Evolutionary conservation across 1,284 basidiomycete species (phyloP), one percentile per base, ranked within the genome.

Genomic region (Ceratobasidium sp.): DNA sequence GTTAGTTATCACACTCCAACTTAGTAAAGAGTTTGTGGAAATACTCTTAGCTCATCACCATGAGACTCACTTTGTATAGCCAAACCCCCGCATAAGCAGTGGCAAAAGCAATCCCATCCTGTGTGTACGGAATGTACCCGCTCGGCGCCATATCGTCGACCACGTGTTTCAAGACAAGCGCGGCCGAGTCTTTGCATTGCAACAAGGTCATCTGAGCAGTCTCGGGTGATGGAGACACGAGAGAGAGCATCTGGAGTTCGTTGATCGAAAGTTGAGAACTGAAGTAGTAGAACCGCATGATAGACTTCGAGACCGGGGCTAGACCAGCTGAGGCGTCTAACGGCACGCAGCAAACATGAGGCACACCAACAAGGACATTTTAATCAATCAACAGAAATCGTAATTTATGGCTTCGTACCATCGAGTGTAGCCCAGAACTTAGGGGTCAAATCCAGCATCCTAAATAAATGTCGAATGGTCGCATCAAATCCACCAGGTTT

Each of bases 241-340:
- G 75, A 3, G 63, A n/a, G 44, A 77, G 60, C 75, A 77, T 67
- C 23, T 77, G 63, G 13, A 77, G 64, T n/a, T 77, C 75, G 28
- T 67, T 56, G 63, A 77, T 68, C 9, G 64, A 67, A 1, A 77
- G 64, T 18, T 77, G 75, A 6, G 51, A 26, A 26, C 63, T 67
- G 44, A 67, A 77, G 53, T 77, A 77, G 40, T 77, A 67, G 60
- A 77, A 76, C 3, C 73, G 60, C 73, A 76, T 76, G 40, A 76
- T 76, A 1, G 73, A 76, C 20, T 51, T 51, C 4, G 73, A 76
- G n/a, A 76, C 73, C 26, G 73, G 73, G 3, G 73, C 73, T 10
- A 76, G 51, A 10, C 73, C 73, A 13, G 73, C 73, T 9, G 73
- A 76, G 39, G 61, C 46, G 42, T 76, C 73, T 76, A 40, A 40